Evolutionary conservation across 345 rosid species (phyloP).

Genomic region (Gossypium bickii): DNA sequence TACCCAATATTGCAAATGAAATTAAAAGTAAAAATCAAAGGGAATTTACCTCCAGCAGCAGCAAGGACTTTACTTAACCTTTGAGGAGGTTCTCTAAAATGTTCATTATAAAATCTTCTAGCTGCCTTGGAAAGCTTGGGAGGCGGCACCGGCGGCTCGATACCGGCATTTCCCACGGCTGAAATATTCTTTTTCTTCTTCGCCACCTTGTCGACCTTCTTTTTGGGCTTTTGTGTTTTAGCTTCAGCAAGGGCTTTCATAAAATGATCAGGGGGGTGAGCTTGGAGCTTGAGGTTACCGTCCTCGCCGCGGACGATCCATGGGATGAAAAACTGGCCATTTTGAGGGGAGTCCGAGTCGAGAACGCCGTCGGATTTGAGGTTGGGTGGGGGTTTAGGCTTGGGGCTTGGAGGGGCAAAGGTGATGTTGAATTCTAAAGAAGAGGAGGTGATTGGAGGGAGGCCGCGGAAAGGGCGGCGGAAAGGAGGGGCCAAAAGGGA

Average conservation of each 20-base stretch:
- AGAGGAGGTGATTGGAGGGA: slow-evolving; percentile 38
- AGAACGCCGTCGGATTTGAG: neutral
- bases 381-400: slow-evolving; percentile 33
- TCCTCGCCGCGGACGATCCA: slow-evolving; percentile 93
- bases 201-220: slow-evolving; percentile 43
- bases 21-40: neutral
- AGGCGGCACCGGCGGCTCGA: slow-evolving; percentile 25
- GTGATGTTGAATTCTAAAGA: slow-evolving; percentile 72
- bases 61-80: slow-evolving; percentile 91
- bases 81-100: slow-evolving; percentile 63
- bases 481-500: slow-evolving; percentile 30
- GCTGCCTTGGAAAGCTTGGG: slow-evolving; percentile 74
- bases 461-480: slow-evolving; percentile 35
- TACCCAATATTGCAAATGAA: neutral
- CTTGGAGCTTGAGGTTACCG: slow-evolving; percentile 68
- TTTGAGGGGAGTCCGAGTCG: neutral
- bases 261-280: slow-evolving; percentile 61
- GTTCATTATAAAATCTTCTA: slow-evolving; percentile 76
- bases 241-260: slow-evolving; percentile 62
- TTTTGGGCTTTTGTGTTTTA: slow-evolving; percentile 51
- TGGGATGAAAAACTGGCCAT: slow-evolving; percentile 68
- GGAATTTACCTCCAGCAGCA: slow-evolving; percentile 78
- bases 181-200: slow-evolving; percentile 25
- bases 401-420: slow-evolving; percentile 74
- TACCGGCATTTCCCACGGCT: slow-evolving; percentile 11